Percentiles rank a stretch among this genome's conserved stretches.
Evolutionary conservation across 225 moss, liverwort and hornwort species (phyloP).

Genomic region (Thuidium tamariscinum): DNA sequence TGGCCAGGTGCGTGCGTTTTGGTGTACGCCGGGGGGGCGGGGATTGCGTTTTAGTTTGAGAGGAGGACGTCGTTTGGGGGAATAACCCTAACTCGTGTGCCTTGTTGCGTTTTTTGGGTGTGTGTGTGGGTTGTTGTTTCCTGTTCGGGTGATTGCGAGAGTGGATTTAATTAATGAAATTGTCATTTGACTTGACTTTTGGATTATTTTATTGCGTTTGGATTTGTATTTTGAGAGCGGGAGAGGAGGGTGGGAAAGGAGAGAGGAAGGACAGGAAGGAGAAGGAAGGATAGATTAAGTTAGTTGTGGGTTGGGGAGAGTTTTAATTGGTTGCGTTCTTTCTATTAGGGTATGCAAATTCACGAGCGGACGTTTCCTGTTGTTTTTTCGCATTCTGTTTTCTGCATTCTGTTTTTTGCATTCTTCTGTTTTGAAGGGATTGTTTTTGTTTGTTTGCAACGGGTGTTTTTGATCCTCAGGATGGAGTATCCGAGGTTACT

Average conservation of each 20-base stretch:
- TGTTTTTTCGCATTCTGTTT: background rate
- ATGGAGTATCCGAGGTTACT: background rate
- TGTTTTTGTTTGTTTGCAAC: background rate
- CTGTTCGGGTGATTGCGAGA: background rate
- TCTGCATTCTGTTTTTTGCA: background rate
- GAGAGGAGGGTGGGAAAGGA: background rate
- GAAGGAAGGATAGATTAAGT: background rate
- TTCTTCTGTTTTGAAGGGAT: background rate
- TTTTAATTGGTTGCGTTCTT: background rate
- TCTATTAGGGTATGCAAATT: background rate
- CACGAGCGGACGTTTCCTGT: background rate
- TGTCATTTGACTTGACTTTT: background rate
- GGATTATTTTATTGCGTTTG: background rate
- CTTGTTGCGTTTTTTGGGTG: background rate
- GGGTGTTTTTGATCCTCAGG: background rate
- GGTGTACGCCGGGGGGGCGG: background rate
- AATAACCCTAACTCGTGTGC: background rate
- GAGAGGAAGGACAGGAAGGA: no score
- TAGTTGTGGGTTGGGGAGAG: background rate
- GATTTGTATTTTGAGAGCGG: background rate
- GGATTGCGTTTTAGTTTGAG: background rate
- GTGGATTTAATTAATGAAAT: background rate
- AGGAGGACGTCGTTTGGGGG: background rate
- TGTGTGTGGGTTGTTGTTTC: background rate
- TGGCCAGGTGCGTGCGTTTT: background rate